phyloP scores from a whole-genome alignment of 2,329 filamentous ascomycete genomes.

The Fusarium continuum region DNA sequence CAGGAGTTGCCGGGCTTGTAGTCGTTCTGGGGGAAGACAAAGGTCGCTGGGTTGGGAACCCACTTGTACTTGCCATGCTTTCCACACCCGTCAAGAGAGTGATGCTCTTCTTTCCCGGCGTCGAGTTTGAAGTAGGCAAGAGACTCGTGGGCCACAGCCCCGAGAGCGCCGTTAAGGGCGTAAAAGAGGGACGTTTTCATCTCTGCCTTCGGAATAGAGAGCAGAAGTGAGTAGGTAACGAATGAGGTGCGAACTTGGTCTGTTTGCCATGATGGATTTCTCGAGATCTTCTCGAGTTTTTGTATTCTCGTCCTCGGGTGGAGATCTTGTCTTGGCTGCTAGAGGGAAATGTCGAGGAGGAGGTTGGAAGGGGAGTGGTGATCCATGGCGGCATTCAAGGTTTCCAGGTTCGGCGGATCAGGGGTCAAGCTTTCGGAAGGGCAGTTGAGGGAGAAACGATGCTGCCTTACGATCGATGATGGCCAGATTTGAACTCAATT shows the following conservation, averaged over 20 bases:
- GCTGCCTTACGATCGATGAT: constrained; percentile 16
- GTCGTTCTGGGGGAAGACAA: constrained; percentile 39
- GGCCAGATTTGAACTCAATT: not conserved
- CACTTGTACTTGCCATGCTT: constrained; percentile 39
- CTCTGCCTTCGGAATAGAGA: constrained; percentile 20
- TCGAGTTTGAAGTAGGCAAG: constrained; percentile 36
- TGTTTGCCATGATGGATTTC: constrained; percentile 9
- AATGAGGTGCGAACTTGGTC: constrained; percentile 31
- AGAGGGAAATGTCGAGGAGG: not conserved
- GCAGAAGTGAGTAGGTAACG: constrained; percentile 26
- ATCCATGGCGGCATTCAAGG: not conserved
- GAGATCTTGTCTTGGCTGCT: too few relatives aligned
- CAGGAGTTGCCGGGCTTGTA: constrained; percentile 36
- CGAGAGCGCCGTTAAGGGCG: constrained; percentile 39
- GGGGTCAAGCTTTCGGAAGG: constrained; percentile 4
- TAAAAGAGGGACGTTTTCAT: constrained; percentile 41
- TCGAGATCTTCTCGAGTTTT: constrained; percentile 24
- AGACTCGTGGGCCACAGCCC: constrained; percentile 37
- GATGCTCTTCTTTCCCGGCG: constrained; percentile 11
- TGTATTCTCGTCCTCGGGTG: constrained; percentile 4
- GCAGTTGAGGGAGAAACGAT: not conserved
- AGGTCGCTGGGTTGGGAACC: constrained; percentile 40
- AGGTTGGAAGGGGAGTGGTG: constrained; percentile 3
- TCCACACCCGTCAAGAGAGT: constrained; percentile 34
- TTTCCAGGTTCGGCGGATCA: constrained; percentile 10